Evolutionary conservation across 1,284 basidiomycete genomes (phyloP).

Genomic region (Ustilago loliicola): DNA sequence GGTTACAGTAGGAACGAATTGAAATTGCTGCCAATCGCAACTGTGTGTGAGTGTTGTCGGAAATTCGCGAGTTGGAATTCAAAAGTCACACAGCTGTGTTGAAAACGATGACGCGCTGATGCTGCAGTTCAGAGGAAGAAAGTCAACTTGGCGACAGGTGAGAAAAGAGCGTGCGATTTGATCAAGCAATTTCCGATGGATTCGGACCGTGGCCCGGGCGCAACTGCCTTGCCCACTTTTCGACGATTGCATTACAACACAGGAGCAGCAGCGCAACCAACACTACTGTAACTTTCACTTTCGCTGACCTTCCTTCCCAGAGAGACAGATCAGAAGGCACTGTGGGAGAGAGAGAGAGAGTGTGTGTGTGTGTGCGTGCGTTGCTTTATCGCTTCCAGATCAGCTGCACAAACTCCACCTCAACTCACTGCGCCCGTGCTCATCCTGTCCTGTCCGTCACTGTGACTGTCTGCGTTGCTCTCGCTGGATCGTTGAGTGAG

Average conservation of each 20-base stretch:
- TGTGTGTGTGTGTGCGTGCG: not conserved
- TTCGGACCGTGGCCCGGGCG: slow-evolving; percentile 45
- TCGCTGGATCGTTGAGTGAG: not conserved
- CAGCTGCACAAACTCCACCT: slow-evolving; percentile 10
- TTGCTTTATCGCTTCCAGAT: slow-evolving; percentile 7
- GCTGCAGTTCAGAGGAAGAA: slow-evolving; percentile 9
- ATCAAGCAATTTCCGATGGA: not conserved
- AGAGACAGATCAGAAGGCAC: too few species aligned
- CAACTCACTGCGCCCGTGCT: not conserved
- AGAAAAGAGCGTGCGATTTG: not conserved
- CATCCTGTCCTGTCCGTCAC: not conserved
- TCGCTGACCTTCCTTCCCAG: not conserved
- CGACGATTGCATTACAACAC: not conserved
- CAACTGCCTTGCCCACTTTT: slow-evolving; percentile 1
- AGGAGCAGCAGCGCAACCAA: slow-evolving; percentile 6
- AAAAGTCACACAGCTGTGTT: not conserved
- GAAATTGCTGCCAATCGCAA: not conserved
- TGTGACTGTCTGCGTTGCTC: not conserved
- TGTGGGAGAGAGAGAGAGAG: too few species aligned
- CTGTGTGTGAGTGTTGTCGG: too few species aligned
- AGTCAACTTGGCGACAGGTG: slow-evolving; percentile 1
- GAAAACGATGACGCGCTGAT: slow-evolving; percentile 21
- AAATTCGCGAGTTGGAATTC: not conserved
- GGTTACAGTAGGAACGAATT: not conserved
- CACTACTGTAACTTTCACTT: not conserved